Conservation (phyloP, 176 grass and related monocot species). For the Bonia amplexicaulis region DNA sequence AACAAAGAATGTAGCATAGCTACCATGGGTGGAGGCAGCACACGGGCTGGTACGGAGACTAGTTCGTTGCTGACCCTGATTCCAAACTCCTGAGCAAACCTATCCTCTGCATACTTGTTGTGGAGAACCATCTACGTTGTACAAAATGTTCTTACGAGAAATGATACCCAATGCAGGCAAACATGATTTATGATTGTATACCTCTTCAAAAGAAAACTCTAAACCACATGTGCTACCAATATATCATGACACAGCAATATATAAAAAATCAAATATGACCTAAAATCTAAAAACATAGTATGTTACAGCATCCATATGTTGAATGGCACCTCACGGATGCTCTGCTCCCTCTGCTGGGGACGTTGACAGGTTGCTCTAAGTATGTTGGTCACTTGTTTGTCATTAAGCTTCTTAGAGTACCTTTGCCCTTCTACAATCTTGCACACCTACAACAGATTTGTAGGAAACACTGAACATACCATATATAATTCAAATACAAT, state of each 20-base stretch:
- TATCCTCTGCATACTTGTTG: conserved; percentile 63
- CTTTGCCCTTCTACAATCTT: conserved; percentile 82
- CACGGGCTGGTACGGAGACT: conserved; percentile 55
- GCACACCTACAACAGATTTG: conserved; percentile 46
- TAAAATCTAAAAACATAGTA: not conserved
- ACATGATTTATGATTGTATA: not conserved
- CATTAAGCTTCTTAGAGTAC: conserved; percentile 73
- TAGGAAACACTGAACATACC: not conserved
- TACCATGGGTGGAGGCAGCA: conserved; percentile 67
- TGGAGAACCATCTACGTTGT: conserved; percentile 53
- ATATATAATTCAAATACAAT: not conserved
- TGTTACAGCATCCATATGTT: not conserved
- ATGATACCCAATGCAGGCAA: not conserved
- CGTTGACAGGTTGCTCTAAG: conserved; percentile 70
- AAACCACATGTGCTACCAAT: not conserved
- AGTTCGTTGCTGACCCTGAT: conserved; percentile 49
- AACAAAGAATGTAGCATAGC: not conserved
- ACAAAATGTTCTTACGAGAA: not conserved
- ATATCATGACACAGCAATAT: not conserved
- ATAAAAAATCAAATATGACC: not conserved
- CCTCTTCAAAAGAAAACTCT: not conserved
- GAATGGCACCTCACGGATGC: conserved; percentile 53
- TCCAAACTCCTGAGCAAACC: conserved; percentile 60
- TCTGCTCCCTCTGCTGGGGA: conserved; percentile 62
- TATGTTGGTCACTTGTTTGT: conserved; percentile 66